Percentiles rank a stretch among this genome's conserved stretches.
phyloP scores from a whole-genome alignment of 257 asterid genomes.

The Datura wrightii region DNA sequence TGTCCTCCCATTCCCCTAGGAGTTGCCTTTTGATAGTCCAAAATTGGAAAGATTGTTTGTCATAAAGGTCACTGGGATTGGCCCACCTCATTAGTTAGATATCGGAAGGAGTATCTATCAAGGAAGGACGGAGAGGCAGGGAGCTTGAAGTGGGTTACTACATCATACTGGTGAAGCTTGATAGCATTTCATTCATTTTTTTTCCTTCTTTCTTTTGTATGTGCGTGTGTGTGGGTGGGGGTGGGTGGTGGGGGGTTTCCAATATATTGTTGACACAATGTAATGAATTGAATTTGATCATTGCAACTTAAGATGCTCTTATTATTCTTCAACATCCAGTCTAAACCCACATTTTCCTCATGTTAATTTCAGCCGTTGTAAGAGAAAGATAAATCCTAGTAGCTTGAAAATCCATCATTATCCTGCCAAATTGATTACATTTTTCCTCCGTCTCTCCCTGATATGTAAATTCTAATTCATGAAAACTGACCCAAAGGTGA shows the following conservation, averaged over 20 bases:
- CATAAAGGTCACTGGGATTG: neutral
- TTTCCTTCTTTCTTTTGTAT: neutral
- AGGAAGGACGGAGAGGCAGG: conserved; percentile 3
- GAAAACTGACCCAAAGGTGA: neutral
- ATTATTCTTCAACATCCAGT: conserved; percentile 1
- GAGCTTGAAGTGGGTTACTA: neutral
- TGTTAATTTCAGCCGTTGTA: neutral
- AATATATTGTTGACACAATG: neutral
- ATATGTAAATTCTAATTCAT: neutral
- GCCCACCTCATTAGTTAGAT: neutral
- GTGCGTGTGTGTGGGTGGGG: neutral
- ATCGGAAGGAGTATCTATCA: neutral
- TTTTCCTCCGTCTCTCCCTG: neutral
- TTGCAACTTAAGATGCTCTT: neutral
- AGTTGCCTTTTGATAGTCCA: neutral
- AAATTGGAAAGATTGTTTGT: conserved; percentile 9
- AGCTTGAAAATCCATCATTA: neutral
- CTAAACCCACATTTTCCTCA: neutral
- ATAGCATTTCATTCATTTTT: neutral
- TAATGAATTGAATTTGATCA: neutral
- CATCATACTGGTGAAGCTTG: conserved; percentile 1
- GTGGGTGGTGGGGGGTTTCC: neutral
- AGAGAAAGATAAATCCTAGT: neutral
- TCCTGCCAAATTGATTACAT: neutral
- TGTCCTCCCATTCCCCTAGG: neutral